These are phyloP conservation scores for Conticribra guillardii DNA, from an alignment of 108 stramenopile genomes.

Conservation along the genomic window DNA sequence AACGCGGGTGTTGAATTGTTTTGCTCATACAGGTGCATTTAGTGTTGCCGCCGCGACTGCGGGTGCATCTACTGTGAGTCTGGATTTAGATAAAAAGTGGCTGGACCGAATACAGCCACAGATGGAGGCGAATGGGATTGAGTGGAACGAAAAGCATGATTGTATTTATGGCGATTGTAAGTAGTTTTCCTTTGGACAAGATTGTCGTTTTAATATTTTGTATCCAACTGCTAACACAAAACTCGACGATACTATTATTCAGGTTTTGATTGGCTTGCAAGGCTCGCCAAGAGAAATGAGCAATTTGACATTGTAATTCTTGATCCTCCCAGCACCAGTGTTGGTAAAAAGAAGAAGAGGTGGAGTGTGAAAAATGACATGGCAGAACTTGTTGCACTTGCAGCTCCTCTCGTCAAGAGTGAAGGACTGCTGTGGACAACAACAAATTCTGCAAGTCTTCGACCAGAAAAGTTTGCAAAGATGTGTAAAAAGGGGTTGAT, in stretches of 20 bases:
- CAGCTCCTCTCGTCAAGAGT: conserved; percentile 75
- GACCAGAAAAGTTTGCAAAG: conserved; percentile 69
- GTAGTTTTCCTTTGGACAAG: conserved; percentile 8
- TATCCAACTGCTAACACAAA: conserved; percentile 1
- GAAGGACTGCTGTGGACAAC: conserved; percentile 79
- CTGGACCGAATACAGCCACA: conserved; percentile 77
- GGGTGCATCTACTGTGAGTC: conserved; percentile 67
- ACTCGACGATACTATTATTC: not conserved
- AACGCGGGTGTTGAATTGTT: conserved; percentile 84
- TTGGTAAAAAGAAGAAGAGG: conserved; percentile 78
- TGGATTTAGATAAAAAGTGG: conserved; percentile 87
- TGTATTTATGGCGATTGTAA: conserved; percentile 85
- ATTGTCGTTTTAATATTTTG: not conserved
- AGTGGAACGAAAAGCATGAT: conserved; percentile 78
- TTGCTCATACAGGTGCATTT: conserved; percentile 85
- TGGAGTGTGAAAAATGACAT: conserved; percentile 85
- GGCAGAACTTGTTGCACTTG: conserved; percentile 75
- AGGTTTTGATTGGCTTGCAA: conserved; percentile 82
- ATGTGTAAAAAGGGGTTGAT: conserved; percentile 68
- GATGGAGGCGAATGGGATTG: conserved; percentile 76
- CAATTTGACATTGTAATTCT: conserved; percentile 86
- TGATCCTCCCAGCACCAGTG: conserved; percentile 85
- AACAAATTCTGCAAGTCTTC: conserved; percentile 73
- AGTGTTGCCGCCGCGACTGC: conserved; percentile 79
- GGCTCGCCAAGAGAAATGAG: conserved; percentile 79